These are phyloP conservation scores for Euphrasia confusa DNA, from an alignment of 257 asterid genomes.

Conservation along the genomic window DNA sequence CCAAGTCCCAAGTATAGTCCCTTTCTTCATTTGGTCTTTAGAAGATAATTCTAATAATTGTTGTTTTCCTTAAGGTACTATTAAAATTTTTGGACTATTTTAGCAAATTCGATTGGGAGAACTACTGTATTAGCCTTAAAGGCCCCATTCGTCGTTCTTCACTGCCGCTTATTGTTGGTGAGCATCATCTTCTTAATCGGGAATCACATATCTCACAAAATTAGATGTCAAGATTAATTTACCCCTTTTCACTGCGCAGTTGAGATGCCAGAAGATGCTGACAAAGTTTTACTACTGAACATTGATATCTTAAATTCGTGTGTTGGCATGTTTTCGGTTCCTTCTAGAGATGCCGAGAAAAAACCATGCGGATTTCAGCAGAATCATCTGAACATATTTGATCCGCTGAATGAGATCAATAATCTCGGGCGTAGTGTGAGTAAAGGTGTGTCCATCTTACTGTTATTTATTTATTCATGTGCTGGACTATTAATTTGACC, in stretches of 20 bases:
- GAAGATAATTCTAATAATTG: constrained; percentile 20
- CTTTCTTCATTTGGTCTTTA: constrained; percentile 11
- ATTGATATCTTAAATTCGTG: constrained; percentile 56
- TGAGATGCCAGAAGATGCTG: constrained; percentile 55
- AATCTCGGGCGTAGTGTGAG: constrained; percentile 88
- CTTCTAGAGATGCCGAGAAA: constrained; percentile 41
- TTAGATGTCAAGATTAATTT: background rate
- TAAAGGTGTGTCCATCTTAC: constrained; percentile 42
- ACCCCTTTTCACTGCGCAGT: constrained; percentile 34
- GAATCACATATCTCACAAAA: background rate
- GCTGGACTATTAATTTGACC: too few relatives aligned
- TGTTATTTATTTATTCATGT: too few relatives aligned
- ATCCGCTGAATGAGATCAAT: constrained; percentile 70
- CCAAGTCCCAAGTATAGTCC: constrained; percentile 1
- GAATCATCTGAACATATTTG: constrained; percentile 74
- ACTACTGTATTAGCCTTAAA: constrained; percentile 56
- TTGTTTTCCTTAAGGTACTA: constrained; percentile 51
- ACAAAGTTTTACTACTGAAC: constrained; percentile 49
- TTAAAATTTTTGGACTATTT: constrained; percentile 78
- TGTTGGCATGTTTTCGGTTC: constrained; percentile 52
- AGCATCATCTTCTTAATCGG: constrained; percentile 28
- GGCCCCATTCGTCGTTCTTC: constrained; percentile 71
- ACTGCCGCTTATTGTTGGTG: constrained; percentile 63
- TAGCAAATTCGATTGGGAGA: constrained; percentile 88
- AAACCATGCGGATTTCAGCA: constrained; percentile 46